Base-by-base conservation (phyloP, 805 yeast species). In the Saccharomyces mikatae region DNA sequence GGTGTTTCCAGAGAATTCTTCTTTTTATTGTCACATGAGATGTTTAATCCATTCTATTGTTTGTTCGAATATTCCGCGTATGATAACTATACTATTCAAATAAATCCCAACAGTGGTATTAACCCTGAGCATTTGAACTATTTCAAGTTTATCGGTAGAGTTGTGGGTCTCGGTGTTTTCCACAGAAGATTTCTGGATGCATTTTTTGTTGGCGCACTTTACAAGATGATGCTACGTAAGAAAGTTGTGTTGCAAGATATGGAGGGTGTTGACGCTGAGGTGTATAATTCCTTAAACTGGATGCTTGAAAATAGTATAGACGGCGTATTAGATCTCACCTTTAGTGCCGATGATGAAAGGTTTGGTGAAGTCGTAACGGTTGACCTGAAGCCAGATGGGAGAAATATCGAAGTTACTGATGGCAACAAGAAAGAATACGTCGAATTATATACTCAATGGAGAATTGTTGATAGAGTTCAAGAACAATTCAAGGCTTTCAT, bases 241-340 rank as follows among this genome's bases (percentile, higher is more conserved):
- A 90, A 90, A 76, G 96, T 94, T 61, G 92, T 89, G 1, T 76
- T 94, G 62, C 96, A 89, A 71, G 99, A 94, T 74, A 87, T 94
- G 95, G 99, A 94, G 73, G 96, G 97, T 73, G 97, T 95, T 57
- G 99, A 94, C 73, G 92, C 96, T 26, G 98, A 94, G 68, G 90
- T 92, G 74, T 89, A 89, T 75, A 83, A 94, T 67, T 92, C 96
- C 26, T 77, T 94, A 72, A 88, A 89, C 66, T 94, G 99, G 99
- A 89, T 90, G 71, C 76, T 90, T 58, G 97, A 94, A 65, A 92
- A 94, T 69, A 96, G 90, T 70, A 92, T 94, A 65, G 87, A 94
- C 31, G 92, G 83, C 57, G 76, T 92, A 32, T 77, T 94, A 58
- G 97, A 89, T 62, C 79, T 89, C 67, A 89, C 98, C 0, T 94